Conservation (phyloP, 2,329 filamentous ascomycete species). For the Elsinoe necatrix region DNA sequence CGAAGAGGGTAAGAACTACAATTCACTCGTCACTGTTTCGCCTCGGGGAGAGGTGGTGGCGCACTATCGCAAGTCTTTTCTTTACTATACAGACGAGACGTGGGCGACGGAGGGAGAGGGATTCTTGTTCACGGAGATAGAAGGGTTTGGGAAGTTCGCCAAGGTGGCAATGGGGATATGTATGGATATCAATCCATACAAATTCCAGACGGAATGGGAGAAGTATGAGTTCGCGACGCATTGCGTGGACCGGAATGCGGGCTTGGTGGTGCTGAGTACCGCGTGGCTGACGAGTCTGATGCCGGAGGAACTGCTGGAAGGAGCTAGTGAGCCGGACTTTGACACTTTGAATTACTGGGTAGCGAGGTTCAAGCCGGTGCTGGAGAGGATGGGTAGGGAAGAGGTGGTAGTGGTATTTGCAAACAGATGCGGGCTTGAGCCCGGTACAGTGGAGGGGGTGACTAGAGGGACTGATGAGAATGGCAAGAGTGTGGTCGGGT, state of each 20-base stretch:
- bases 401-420: conserved; percentile 63
- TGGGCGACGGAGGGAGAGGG: conserved; percentile 49
- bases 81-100: conserved; percentile 59
- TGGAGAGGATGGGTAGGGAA: conserved; percentile 33
- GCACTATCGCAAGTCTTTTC: conserved; percentile 56
- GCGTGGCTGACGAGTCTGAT: conserved; percentile 60
- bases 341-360: conserved; percentile 71
- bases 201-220: conserved; percentile 50
- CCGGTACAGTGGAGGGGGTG: conserved; percentile 17
- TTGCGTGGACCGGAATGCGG: conserved; percentile 47
- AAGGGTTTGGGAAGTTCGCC: conserved; percentile 31
- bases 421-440: conserved; percentile 61
- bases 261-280: conserved; percentile 64
- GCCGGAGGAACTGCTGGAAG: conserved; percentile 41
- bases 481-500: conserved; percentile 36
- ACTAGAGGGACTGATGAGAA: conserved; percentile 24
- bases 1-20: conserved; percentile 39
- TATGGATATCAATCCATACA: conserved; percentile 56
- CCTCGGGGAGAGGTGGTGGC: conserved; percentile 45
- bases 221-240: conserved; percentile 53
- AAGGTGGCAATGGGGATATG: conserved; percentile 40
- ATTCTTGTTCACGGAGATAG: conserved; percentile 31
- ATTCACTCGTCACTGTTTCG: conserved; percentile 51
- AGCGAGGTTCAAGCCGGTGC: conserved; percentile 55
- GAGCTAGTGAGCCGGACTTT: conserved; percentile 53